A percentile compares a stretch with the other conserved stretches of the same genome.
Conservation (phyloP, 768 basidiomycete species). For the Boletus rufocinnamomeus region DNA sequence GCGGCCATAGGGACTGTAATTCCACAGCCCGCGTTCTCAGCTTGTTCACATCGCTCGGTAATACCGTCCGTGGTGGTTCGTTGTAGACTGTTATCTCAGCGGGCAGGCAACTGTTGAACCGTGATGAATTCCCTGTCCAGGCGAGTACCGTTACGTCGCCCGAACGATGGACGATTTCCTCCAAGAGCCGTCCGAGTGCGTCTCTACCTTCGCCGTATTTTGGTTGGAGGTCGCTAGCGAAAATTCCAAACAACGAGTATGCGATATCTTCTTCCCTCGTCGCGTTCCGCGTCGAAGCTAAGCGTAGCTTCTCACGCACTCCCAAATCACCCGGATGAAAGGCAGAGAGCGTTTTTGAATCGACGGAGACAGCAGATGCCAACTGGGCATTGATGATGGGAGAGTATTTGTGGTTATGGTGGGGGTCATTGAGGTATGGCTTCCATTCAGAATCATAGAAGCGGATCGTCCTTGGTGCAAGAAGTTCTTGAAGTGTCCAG, state of each 20-base stretch:
- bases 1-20: not conserved
- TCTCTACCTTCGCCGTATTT: not conserved
- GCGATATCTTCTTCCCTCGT: slow-evolving; percentile 1
- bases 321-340: not conserved
- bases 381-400: not conserved
- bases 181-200: slow-evolving; percentile 7
- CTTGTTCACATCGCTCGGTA: not conserved
- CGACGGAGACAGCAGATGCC: slow-evolving; percentile 1
- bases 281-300: slow-evolving; percentile 2
- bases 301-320: slow-evolving; percentile 4
- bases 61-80: not conserved
- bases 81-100: slow-evolving; percentile 4
- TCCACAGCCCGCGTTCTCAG: not conserved
- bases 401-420: slow-evolving; percentile 5
- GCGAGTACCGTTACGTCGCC: slow-evolving; percentile 7
- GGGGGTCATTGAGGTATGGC: slow-evolving; percentile 1
- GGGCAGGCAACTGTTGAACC: slow-evolving; percentile 8
- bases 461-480: slow-evolving; percentile 9
- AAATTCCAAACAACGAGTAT: slow-evolving; percentile 8
- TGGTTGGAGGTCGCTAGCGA: slow-evolving; percentile 4
- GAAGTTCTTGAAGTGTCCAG: slow-evolving; percentile 12
- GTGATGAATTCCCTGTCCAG: slow-evolving; percentile 2
- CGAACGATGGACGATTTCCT: slow-evolving; percentile 9
- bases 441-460: slow-evolving; percentile 12
- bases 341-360: not conserved